Evolutionary conservation across 177 flowering plant genomes (phyloP).

Genomic region (Vitis hybrid): DNA sequence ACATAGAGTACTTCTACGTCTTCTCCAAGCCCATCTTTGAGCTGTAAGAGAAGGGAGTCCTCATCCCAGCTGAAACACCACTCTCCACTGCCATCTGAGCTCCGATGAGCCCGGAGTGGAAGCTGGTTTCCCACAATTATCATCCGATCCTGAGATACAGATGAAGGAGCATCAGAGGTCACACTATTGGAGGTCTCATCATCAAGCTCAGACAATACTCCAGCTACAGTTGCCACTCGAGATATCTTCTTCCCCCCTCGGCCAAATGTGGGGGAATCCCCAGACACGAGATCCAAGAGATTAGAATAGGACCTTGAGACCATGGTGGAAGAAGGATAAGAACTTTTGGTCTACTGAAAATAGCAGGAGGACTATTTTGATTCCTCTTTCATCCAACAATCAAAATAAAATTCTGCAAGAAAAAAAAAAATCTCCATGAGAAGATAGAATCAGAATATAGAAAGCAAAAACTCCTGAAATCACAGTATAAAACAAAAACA

Average conservation of each 20-base stretch:
- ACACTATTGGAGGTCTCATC: constrained; percentile 67
- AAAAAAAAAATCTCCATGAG: neutral
- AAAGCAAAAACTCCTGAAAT: neutral
- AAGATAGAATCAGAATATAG: constrained; percentile 4
- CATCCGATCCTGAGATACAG: constrained; percentile 69
- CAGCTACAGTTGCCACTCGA: constrained; percentile 80
- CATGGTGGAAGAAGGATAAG: constrained; percentile 33
- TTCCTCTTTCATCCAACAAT: constrained; percentile 6
- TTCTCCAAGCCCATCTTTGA: constrained; percentile 86
- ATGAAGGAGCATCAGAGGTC: constrained; percentile 82
- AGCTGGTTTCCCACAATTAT: constrained; percentile 97
- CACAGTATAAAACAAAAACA: neutral
- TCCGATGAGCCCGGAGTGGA: constrained; percentile 67
- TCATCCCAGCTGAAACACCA: constrained; percentile 93
- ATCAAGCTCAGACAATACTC: constrained; percentile 74
- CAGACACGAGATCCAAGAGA: constrained; percentile 78
- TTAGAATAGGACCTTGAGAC: constrained; percentile 91
- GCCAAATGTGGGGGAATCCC: constrained; percentile 57
- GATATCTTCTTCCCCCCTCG: constrained; percentile 70
- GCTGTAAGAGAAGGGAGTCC: constrained; percentile 85
- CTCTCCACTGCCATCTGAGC: constrained; percentile 42
- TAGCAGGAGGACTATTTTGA: neutral
- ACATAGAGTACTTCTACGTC: constrained; percentile 86
- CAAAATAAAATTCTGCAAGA: constrained; percentile 14
- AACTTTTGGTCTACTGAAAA: neutral